Evolutionary conservation across 2,329 filamentous ascomycete genomes (phyloP).

Genomic region (Pseudopyricularia javanii): DNA sequence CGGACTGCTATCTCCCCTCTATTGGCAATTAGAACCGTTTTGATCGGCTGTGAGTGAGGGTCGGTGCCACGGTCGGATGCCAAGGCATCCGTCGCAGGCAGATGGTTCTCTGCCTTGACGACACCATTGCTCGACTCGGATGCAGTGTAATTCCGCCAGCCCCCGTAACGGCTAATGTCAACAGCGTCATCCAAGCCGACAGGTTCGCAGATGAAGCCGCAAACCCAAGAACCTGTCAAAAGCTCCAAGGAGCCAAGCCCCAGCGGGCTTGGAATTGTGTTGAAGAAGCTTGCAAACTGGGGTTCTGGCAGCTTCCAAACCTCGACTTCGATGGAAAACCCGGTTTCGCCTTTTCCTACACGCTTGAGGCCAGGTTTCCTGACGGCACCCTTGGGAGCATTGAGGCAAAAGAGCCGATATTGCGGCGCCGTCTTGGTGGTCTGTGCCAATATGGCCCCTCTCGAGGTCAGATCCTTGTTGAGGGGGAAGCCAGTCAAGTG

Average conservation of each 20-base stretch:
- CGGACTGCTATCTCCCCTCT: constrained; percentile 93
- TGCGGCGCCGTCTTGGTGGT: background rate
- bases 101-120: background rate
- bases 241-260: constrained; percentile 23
- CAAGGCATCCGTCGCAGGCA: background rate
- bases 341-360: background rate
- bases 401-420: background rate
- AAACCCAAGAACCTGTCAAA: constrained; percentile 18
- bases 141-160: background rate
- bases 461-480: background rate
- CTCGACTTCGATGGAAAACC: background rate
- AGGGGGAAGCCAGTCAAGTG: background rate
- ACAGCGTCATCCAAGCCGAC: constrained; percentile 15
- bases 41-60: background rate
- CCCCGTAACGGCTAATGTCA: constrained; percentile 12
- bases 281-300: constrained; percentile 6
- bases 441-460: background rate
- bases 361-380: background rate
- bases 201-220: constrained; percentile 24
- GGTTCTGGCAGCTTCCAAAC: background rate
- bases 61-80: background rate
- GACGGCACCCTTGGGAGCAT: background rate
- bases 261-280: constrained; percentile 19
- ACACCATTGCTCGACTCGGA: background rate
- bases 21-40: constrained; percentile 64